Base-by-base conservation (phyloP, 2,329 filamentous ascomycete genomes). In the Trichophyton simii region DNA sequence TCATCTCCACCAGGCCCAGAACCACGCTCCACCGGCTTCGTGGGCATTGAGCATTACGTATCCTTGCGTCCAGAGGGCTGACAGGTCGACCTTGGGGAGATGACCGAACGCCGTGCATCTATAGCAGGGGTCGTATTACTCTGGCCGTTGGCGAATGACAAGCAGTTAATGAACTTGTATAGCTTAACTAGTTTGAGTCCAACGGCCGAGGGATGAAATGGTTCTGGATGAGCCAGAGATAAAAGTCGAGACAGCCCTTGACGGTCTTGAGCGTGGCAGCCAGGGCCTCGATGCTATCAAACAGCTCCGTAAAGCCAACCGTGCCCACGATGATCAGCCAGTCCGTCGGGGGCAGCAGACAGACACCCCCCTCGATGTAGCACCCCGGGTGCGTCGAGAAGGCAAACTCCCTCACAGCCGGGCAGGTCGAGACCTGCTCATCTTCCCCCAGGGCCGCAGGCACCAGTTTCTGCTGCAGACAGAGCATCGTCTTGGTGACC, bases 401-500 rank as follows among this genome's bases (percentile, higher is more conserved):
- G 8, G 67, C 67, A 36, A 65, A 66, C 6, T 63, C 36, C 38
- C 58, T 63, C 20, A 69, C 42, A 9, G 60, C 65, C n/a, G 25
- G 44, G 61, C 67, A 69, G 34, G 55, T 65, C 28, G 28, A 31
- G 28, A 31, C 28, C 7, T 60, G 54, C 15, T 36, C 58, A 25
- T 63, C 36, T 36, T 61, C 42, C 18, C 64, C 64, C 11, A 57
- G 62, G 25, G 60, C 63, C 44, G 65, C 66, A 2, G 67, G 66
- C 3, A 70, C 65, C 22, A 71, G 58, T 28, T 63, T 62, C 36
- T 63, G 59, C 57, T 71, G 69, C 38, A 71, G 63, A 52, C 69
- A 71, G 22, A 68, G 65, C 67, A 71, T 71, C 9, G 66, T 67
- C 18, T 65, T 63, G 7, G 64, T 66, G 34, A 69, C 64, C 69